phyloP scores from a whole-genome alignment of 768 basidiomycete species.

The Tricholoma saponaceum region DNA sequence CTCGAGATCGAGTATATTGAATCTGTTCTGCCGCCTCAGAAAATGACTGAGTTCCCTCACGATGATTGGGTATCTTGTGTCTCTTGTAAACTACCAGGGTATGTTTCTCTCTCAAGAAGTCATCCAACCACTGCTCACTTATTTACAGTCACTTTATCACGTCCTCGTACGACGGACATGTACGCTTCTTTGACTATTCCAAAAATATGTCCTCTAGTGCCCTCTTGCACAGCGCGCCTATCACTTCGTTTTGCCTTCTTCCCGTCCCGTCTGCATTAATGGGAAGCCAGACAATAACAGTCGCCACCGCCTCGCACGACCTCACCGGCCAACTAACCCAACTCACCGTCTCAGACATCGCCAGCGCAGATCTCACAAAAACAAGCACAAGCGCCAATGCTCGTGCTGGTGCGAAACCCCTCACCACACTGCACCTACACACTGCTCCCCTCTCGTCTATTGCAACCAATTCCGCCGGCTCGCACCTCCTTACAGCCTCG shows the following conservation, averaged over 20 bases:
- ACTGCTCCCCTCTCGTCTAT: constrained; percentile 77
- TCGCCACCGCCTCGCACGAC: constrained; percentile 79
- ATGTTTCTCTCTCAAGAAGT: constrained; percentile 6
- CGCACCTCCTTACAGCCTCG: constrained; percentile 73
- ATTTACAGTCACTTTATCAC: constrained; percentile 64
- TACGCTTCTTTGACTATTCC: constrained; percentile 73
- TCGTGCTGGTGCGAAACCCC: constrained; percentile 44
- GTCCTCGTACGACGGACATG: constrained; percentile 74
- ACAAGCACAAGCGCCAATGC: constrained; percentile 24
- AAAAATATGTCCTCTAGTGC: constrained; percentile 50
- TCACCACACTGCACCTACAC: constrained; percentile 82
- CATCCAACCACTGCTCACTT: constrained; percentile 7
- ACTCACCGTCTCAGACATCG: constrained; percentile 25
- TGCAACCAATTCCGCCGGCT: constrained; percentile 46
- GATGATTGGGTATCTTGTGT: constrained; percentile 94
- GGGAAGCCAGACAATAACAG: constrained; percentile 26
- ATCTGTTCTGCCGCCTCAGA: constrained; percentile 82
- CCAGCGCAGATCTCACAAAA: constrained; percentile 5
- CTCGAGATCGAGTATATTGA: constrained; percentile 92
- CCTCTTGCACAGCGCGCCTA: constrained; percentile 56
- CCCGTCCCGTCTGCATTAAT: constrained; percentile 27
- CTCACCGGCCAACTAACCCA: constrained; percentile 60
- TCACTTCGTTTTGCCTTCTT: constrained; percentile 61
- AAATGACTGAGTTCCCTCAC: constrained; percentile 73
- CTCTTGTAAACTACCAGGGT: constrained; percentile 58